These are phyloP conservation scores for Triticum dicoccoides DNA, from an alignment of 176 grass and related monocot species.

Conservation along the genomic window DNA sequence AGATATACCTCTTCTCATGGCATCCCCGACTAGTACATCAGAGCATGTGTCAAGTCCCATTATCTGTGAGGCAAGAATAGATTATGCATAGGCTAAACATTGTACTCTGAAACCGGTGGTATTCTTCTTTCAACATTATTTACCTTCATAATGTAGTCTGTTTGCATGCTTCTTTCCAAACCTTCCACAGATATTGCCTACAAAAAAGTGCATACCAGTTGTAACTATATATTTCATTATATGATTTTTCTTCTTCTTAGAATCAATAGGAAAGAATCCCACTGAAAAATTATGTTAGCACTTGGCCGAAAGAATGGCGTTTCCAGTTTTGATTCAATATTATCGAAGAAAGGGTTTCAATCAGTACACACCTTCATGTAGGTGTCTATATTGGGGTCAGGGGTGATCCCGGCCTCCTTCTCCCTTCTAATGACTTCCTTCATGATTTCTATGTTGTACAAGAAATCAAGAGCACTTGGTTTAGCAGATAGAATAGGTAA, in stretches of 20 bases:
- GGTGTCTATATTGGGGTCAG: constrained; percentile 64
- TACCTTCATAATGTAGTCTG: constrained; percentile 95
- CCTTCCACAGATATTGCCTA: constrained; percentile 73
- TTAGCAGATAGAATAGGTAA: no score
- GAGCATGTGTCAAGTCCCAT: constrained; percentile 85
- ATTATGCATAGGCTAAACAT: neutral
- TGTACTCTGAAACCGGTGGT: neutral
- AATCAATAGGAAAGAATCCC: neutral
- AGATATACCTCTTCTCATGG: constrained; percentile 91
- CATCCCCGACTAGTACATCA: constrained; percentile 67
- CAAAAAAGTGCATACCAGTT: neutral
- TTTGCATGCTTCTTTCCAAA: constrained; percentile 74
- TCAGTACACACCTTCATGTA: constrained; percentile 66
- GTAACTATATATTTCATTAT: neutral
- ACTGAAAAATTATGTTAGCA: neutral
- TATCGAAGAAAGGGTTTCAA: neutral
- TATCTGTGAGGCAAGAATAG: constrained; percentile 46
- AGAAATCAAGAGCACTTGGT: neutral
- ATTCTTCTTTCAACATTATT: neutral
- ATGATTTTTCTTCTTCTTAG: neutral
- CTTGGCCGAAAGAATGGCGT: neutral
- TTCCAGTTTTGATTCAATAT: neutral
- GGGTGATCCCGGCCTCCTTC: constrained; percentile 66
- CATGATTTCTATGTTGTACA: constrained; percentile 30
- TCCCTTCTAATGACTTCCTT: constrained; percentile 78